Conservation (phyloP, 2,329 filamentous ascomycete genomes). For the Fusarium keratoplasticum region DNA sequence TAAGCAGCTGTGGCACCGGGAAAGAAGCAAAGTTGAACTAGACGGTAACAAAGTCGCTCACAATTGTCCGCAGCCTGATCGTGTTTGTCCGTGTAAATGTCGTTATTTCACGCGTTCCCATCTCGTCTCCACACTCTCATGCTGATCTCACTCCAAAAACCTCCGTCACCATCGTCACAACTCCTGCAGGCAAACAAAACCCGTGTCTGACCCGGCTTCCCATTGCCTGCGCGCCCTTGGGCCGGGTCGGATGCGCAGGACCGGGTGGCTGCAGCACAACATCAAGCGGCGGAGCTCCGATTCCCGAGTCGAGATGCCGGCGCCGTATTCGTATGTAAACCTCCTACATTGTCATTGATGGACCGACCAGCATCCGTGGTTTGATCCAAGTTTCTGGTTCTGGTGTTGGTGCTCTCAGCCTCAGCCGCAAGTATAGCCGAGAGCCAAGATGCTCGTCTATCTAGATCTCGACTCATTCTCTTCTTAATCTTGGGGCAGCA, state of each 20-base stretch:
- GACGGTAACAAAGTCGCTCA: not conserved
- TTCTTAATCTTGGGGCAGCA: not conserved
- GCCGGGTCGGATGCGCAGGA: constrained; percentile 16
- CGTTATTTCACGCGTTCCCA: not conserved
- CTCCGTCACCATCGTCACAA: not conserved
- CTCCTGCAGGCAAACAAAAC: not conserved
- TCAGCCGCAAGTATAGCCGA: not conserved
- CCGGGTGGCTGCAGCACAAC: constrained; percentile 20
- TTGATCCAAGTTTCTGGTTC: not conserved
- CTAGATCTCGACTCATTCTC: not conserved
- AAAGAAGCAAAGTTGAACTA: not conserved
- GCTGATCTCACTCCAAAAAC: not conserved
- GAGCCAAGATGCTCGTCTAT: not conserved
- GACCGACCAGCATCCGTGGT: not conserved
- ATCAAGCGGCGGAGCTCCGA: constrained; percentile 5
- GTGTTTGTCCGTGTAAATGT: not conserved
- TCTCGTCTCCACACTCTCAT: not conserved
- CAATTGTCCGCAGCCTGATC: not conserved
- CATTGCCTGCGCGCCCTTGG: constrained; percentile 7
- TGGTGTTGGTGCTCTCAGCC: not conserved
- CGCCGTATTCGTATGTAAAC: constrained; percentile 34
- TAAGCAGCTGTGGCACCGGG: not conserved
- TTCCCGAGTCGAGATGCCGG: constrained; percentile 34
- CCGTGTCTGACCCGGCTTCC: constrained; percentile 7
- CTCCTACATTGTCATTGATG: not conserved